A percentile compares a stretch with the other conserved stretches of the same genome.
Evolutionary conservation across 176 grass and related monocot species (phyloP).

Genomic region (Aegilops tauschii): DNA sequence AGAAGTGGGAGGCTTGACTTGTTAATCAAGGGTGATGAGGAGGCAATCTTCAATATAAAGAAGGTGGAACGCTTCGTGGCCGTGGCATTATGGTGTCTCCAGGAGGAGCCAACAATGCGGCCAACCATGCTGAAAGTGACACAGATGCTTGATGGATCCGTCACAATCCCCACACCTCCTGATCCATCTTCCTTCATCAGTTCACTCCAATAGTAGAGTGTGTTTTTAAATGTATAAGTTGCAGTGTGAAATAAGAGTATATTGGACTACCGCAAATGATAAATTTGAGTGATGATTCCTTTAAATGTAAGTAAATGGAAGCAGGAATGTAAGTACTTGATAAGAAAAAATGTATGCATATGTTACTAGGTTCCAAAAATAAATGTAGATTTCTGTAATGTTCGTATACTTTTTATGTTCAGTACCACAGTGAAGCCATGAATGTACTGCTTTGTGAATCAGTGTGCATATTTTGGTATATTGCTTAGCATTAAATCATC

Average conservation of each 20-base stretch:
- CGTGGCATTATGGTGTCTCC: conserved; percentile 22
- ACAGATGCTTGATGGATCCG: conserved; percentile 52
- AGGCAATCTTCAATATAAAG: conserved; percentile 29
- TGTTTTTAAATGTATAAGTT: not conserved
- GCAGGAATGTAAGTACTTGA: not conserved
- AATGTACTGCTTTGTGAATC: not conserved
- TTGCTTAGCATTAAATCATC: not conserved
- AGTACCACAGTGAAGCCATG: not conserved
- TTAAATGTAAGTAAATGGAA: not conserved
- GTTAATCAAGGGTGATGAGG: conserved; percentile 5
- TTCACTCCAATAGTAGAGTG: not conserved
- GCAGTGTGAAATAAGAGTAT: not conserved
- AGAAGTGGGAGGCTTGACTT: conserved; percentile 34
- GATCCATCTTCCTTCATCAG: conserved; percentile 25
- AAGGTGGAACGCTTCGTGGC: conserved; percentile 27
- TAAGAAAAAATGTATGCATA: not conserved
- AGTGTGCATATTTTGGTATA: not conserved
- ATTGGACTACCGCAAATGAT: not conserved
- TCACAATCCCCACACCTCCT: conserved; percentile 18
- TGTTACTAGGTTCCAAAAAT: not conserved
- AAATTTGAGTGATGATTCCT: not conserved
- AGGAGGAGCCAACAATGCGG: conserved; percentile 38
- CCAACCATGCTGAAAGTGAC: conserved; percentile 35
- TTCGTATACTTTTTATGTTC: not conserved
- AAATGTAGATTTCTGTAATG: not conserved